These are phyloP conservation scores for Glycine soja DNA, from an alignment of 306 rosid species.

Conservation along the genomic window DNA sequence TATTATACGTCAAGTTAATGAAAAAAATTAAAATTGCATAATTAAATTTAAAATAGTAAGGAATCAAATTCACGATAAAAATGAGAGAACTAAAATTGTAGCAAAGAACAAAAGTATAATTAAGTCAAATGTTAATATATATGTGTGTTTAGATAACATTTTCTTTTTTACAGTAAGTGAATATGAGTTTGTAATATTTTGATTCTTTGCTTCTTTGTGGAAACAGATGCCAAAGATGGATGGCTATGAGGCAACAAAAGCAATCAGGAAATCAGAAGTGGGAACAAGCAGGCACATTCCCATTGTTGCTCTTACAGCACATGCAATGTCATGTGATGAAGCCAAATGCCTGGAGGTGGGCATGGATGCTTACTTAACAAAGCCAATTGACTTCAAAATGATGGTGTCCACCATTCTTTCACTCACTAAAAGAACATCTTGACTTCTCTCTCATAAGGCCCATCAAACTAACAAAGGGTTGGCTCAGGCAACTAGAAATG, in stretches of 20 bases:
- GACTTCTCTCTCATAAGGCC: slow-evolving; percentile 44
- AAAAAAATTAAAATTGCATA: too few species aligned
- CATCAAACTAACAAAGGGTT: neutral
- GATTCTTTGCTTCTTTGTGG: slow-evolving; percentile 28
- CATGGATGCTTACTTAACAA: slow-evolving; percentile 98
- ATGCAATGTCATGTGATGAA: slow-evolving; percentile 99
- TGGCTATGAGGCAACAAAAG: slow-evolving; percentile 96
- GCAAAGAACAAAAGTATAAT: neutral
- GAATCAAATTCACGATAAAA: too few species aligned
- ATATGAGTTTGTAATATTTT: neutral
- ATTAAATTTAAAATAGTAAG: too few species aligned
- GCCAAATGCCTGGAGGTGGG: slow-evolving; percentile 98
- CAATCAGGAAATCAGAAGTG: slow-evolving; percentile 84
- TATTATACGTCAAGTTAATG: too few species aligned
- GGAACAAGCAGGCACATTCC: slow-evolving; percentile 81
- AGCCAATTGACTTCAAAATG: slow-evolving; percentile 93
- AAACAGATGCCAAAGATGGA: slow-evolving; percentile 99
- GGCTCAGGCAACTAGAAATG: neutral
- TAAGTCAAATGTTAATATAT: neutral
- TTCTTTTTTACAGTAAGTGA: too few species aligned
- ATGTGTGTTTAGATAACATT: too few species aligned
- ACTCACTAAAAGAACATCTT: slow-evolving; percentile 66
- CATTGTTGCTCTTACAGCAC: slow-evolving; percentile 95
- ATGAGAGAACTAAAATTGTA: too few species aligned
- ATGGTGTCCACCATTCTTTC: slow-evolving; percentile 98